A percentile compares a stretch with the other conserved stretches of the same genome.
Evolutionary conservation across 805 yeast genomes (phyloP).

Genomic region (Wickerhamiella sergipiensis): DNA sequence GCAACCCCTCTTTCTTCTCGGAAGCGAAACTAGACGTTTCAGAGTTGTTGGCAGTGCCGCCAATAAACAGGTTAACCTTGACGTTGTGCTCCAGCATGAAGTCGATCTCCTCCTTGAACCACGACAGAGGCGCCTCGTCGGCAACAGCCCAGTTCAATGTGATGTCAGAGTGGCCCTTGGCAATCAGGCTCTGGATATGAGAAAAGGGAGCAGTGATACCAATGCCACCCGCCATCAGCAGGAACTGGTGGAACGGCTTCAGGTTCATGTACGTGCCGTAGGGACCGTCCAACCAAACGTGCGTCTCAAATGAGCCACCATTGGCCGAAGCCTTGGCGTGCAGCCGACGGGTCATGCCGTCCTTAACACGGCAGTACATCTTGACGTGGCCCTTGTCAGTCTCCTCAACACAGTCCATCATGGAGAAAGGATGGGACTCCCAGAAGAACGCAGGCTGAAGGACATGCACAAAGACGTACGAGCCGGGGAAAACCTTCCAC

Average conservation of each 20-base stretch:
- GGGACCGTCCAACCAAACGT: conserved; percentile 46
- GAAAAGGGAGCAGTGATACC: conserved; percentile 44
- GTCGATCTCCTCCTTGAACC: conserved; percentile 34
- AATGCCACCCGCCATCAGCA: conserved; percentile 44
- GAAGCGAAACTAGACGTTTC: not conserved
- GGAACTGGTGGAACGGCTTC: conserved; percentile 27
- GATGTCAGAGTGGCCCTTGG: conserved; percentile 5
- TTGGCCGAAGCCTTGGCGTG: conserved; percentile 22
- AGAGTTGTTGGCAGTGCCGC: not conserved
- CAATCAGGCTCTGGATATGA: conserved; percentile 27
- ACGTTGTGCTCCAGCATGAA: conserved; percentile 15
- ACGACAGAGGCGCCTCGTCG: conserved; percentile 35
- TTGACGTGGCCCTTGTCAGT: conserved; percentile 12
- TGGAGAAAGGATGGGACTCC: conserved; percentile 63
- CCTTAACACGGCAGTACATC: conserved; percentile 25
- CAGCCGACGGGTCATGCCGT: conserved; percentile 43
- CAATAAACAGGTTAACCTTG: conserved; percentile 6
- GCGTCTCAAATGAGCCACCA: conserved; percentile 18
- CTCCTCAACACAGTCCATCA: conserved; percentile 6
- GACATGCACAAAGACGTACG: conserved; percentile 38
- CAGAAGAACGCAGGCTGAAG: conserved; percentile 38
- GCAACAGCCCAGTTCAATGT: conserved; percentile 53
- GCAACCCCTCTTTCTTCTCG: not conserved
- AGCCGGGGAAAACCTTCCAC: conserved; percentile 40
- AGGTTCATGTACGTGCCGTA: conserved; percentile 37